phyloP scores from a whole-genome alignment of 139 green algal genomes.

The Haematococcus sp. region DNA sequence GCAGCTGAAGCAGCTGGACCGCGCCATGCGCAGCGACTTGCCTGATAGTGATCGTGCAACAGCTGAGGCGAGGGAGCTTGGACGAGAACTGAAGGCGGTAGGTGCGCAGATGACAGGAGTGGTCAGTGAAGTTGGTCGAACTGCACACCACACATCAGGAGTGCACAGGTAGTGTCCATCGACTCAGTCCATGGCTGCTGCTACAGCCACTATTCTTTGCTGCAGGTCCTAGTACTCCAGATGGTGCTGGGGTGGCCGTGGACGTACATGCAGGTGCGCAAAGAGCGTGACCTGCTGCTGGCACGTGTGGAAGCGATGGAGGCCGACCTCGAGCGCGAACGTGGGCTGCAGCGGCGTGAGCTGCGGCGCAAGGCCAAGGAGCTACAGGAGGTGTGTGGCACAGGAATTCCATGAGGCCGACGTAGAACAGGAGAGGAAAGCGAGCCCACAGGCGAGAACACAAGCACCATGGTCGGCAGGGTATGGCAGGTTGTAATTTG shows the following conservation, averaged over 20 bases:
- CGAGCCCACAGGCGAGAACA: too few relatives aligned
- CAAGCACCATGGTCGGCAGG: too few relatives aligned
- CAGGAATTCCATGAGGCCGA: too few relatives aligned
- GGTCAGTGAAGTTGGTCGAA: too few relatives aligned
- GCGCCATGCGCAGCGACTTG: not conserved
- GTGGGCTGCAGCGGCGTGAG: constrained; percentile 62
- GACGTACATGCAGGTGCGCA: constrained; percentile 51
- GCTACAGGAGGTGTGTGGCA: constrained; percentile 40
- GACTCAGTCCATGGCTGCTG: too few relatives aligned
- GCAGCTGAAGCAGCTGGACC: constrained; percentile 45
- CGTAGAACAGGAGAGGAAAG: too few relatives aligned
- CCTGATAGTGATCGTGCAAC: constrained; percentile 8
- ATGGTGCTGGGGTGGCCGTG: too few relatives aligned
- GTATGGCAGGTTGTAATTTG: not conserved
- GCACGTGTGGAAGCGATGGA: constrained; percentile 48
- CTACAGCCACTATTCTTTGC: too few relatives aligned
- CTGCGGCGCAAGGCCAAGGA: constrained; percentile 61
- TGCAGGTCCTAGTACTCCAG: too few relatives aligned
- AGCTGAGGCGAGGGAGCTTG: constrained; percentile 39
- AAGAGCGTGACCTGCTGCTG: constrained; percentile 68
- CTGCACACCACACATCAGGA: too few relatives aligned
- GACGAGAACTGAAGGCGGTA: constrained; percentile 46
- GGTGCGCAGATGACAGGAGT: not conserved
- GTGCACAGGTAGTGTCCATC: too few relatives aligned
- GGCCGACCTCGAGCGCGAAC: constrained; percentile 62